phyloP scores from a whole-genome alignment of 257 asterid genomes.

The Thymus quinquecostatus region DNA sequence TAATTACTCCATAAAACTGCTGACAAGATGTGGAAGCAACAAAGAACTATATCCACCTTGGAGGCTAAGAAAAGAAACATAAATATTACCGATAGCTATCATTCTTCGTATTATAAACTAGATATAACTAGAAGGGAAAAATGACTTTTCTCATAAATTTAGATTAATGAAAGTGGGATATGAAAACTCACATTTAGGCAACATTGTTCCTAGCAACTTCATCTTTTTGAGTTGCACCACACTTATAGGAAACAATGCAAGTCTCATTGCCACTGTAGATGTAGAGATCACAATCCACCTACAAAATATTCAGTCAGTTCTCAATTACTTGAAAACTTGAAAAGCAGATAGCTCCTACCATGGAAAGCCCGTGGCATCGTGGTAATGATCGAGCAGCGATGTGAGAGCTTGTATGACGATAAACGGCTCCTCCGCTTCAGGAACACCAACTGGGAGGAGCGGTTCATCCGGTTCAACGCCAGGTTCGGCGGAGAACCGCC shows the following conservation, averaged over 20 bases:
- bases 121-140: background rate
- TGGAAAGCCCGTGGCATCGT: slow-evolving; percentile 50
- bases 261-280: slow-evolving; percentile 70
- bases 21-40: background rate
- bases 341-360: no score
- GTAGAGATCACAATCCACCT: slow-evolving; percentile 91
- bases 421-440: slow-evolving; percentile 38
- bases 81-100: background rate
- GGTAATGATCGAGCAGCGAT: slow-evolving; percentile 53
- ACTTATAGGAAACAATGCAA: slow-evolving; percentile 60
- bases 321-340: slow-evolving; percentile 6
- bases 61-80: background rate
- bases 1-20: no score
- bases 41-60: background rate
- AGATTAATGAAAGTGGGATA: slow-evolving; percentile 18
- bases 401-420: slow-evolving; percentile 44
- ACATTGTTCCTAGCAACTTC: slow-evolving; percentile 59
- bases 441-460: slow-evolving; percentile 33
- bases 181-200: slow-evolving; percentile 74
- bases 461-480: slow-evolving; percentile 30
- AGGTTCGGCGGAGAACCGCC: slow-evolving; percentile 39
- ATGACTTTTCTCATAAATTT: slow-evolving; percentile 13
- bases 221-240: slow-evolving; percentile 76
- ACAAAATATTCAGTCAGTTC: slow-evolving; percentile 32
- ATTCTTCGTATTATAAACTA: background rate